These are phyloP conservation scores for Plantago major DNA, from an alignment of 257 asterid species.

Conservation along the genomic window DNA sequence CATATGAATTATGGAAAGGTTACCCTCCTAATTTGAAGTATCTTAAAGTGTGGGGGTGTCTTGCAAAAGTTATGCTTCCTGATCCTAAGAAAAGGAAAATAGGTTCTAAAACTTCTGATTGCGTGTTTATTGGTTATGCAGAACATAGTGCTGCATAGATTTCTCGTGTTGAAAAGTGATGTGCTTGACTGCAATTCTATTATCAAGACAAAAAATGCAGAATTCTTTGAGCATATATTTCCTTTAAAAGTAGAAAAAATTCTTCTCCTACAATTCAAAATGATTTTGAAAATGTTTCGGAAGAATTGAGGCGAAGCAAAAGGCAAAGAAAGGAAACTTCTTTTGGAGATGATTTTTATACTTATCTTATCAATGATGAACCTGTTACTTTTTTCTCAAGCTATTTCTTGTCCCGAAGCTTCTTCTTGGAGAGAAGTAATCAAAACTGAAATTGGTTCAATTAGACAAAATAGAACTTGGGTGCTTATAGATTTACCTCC, in stretches of 20 bases:
- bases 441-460: background rate
- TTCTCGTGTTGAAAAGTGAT: background rate
- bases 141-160: background rate
- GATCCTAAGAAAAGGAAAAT: background rate
- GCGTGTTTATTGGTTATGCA: constrained; percentile 2
- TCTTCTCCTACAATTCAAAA: background rate
- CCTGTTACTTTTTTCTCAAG: background rate
- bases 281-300: background rate
- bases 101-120: background rate
- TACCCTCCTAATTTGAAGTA: background rate
- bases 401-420: background rate
- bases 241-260: background rate
- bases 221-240: background rate
- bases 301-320: background rate
- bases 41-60: background rate
- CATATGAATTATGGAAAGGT: background rate
- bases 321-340: background rate
- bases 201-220: background rate
- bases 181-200: background rate
- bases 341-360: background rate
- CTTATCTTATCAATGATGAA: background rate
- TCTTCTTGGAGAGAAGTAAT: background rate
- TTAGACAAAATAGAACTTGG: background rate
- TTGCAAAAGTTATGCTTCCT: background rate
- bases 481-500: background rate